Base-by-base conservation (phyloP, 2,329 filamentous ascomycete genomes). In the Penicillium sclerotiorum region DNA sequence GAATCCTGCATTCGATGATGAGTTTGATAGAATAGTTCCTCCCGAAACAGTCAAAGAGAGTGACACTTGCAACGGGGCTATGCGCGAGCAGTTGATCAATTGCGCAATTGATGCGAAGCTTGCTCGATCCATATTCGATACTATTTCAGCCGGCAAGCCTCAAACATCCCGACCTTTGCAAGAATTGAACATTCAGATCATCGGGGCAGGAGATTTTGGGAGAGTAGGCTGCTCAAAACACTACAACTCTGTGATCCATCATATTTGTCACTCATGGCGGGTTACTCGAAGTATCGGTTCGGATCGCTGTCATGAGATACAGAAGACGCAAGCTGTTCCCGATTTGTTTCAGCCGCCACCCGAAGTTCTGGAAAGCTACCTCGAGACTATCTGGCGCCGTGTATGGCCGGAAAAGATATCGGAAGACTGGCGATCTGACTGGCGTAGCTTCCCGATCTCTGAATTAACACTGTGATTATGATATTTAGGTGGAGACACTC, bases 1-100 rank as follows among this genome's bases (percentile, higher is more conserved):
- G 20, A 41, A 41, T 22, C 3, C 38, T n/a, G 38, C 20, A 27
- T 41, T 41, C 21, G 38, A 41, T 41, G 21, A 41, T 17, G 38
- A 25, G 18, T 41, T 41, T 13, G 38, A 41, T 27, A 25, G 21
- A 25, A 25, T n/a, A 27, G 38, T 41, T 25, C 38, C 37, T 22
- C 9, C 8, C n/a, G 37, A 39, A 23, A 6, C 23, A 5, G 4
- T 39, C 23, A 20, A 39, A 8, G 21, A 22, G n/a, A 6, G 20
- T 41, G 38, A 25, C 5, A 6, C 21, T 4, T 41, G 38, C 38
- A 41, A 41, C 18, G 38, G 38, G 20, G 38, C 38, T 12, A 41
- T 41, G 20, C 38, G 38, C 38, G 38, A 41, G 38, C 38, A 27
- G 38, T n/a, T 41, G 9, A 27, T 41, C 5, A 41, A 41, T 41